Evolutionary conservation across 2,329 filamentous ascomycete genomes (phyloP).

Genomic region (Fusarium equiseti): DNA sequence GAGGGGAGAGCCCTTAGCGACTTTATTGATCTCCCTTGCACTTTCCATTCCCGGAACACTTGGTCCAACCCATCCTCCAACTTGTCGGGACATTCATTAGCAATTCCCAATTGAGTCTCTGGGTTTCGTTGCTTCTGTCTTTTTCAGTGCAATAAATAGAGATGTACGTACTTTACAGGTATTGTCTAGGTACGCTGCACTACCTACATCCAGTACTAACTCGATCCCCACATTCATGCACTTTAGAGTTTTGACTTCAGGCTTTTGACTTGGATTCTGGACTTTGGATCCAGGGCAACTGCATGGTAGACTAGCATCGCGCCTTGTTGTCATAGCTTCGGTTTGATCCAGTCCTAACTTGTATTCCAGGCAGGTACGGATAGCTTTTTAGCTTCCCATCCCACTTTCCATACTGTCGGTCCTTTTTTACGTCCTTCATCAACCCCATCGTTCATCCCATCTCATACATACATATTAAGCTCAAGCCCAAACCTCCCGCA

Average conservation of each 20-base stretch:
- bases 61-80: slow-evolving; percentile 17
- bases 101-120: slow-evolving; percentile 20
- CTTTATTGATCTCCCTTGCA: slow-evolving; percentile 40
- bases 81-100: slow-evolving; percentile 10
- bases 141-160: background rate
- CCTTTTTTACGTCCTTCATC: slow-evolving; percentile 33
- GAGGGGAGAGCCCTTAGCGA: slow-evolving; percentile 39
- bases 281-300: slow-evolving; percentile 26
- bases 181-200: background rate
- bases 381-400: slow-evolving; percentile 19
- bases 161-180: background rate
- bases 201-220: background rate
- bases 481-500: background rate
- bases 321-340: slow-evolving; percentile 37
- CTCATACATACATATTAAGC: slow-evolving; percentile 2
- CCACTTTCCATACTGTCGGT: slow-evolving; percentile 35
- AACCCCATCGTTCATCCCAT: slow-evolving; percentile 19
- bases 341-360: slow-evolving; percentile 9
- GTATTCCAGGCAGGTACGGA: background rate
- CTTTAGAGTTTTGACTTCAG: background rate
- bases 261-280: slow-evolving; percentile 11
- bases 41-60: slow-evolving; percentile 31
- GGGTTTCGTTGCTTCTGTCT: slow-evolving; percentile 8
- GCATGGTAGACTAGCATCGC: slow-evolving; percentile 30
- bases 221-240: background rate